Evolutionary conservation across 148 eudicot genomes (phyloP), one percentile per base, ranked within the genome.

Genomic region (Rhododendron kiyosumense): DNA sequence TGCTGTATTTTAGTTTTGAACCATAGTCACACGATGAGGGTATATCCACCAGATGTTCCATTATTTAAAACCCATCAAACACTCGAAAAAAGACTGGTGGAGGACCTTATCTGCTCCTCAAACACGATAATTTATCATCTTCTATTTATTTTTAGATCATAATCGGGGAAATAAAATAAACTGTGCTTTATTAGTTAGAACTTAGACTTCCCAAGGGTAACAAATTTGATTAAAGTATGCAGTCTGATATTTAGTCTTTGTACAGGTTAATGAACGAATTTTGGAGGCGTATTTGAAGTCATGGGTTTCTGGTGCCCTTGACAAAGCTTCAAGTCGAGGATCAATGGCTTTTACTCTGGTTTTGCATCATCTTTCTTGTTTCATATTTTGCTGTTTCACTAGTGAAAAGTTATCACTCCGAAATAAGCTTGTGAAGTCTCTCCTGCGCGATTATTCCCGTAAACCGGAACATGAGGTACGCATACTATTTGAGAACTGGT

Each of bases 231-330:
- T 28, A 26, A 28, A 30, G 43, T 15, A 84, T 10, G 80, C 13
- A 71, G 38, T 54, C 52, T 48, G 81, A 38, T 67, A 15, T 81
- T 81, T 30, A 28, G 75, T 67, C 51, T 14, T 32, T 78, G 49
- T 87, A 86, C 95, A 96, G 99, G 97, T 90, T 30, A 88, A 97
- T 81, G 95, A 91, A 82, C 88, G 81, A 75, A 90, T 97, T 83
- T 86, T 95, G 88, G 96, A 95, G 90, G 98, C 98, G 15, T 94
- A 93, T 90, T 94, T 86, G 38, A 95, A 95, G 85, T 93, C 98
- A 79, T 97, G 99, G 99, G 92, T 90, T 73, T 92, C 94, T 83
- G 99, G 98, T 76, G 90, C 96, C 59, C 96, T 97, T 52, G 98
- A 95, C 86, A 91, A 86, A 91, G 94, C 98, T 81, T 94, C 88